Evolutionary conservation across 192 early-diverging fungal genomes (phyloP), one percentile per base, ranked within the genome.

Genomic region (Podila epicladia): DNA sequence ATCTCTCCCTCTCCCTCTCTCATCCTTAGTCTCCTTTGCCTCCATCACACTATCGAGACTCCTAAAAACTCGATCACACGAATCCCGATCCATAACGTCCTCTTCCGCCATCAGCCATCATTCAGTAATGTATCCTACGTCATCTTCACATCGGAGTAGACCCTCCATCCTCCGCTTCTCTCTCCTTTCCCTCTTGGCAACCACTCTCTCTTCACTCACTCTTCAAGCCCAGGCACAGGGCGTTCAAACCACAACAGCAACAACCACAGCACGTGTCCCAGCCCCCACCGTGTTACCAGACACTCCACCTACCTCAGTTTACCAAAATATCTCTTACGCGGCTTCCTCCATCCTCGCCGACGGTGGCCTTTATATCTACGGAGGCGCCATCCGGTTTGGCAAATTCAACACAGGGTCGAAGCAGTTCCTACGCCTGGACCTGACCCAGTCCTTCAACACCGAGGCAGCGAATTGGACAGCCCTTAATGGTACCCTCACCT

Each of bases 281-380:
- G 17, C 26, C 37, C 35, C 35, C 45, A n/a, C 28, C 31, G 5
- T 32, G 5, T 9, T 65, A 19, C 51, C 63, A 24, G 53, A 20
- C 15, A n/a, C 13, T 17, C 50, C 32, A 8, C 15, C 33, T 17
- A 32, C 69, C 4, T 29, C n/a, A 12, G 51, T 3, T 31, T 73
- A 65, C 49, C 35, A 64, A 20, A 65, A 37, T 26, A 17, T 80
- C 17, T 2, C 77, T 26, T 55, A 69, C 32, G 50, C 77, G 29
- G 77, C 62, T 22, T 69, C 77, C 1, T 65, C 77, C 9, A 69
- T 80, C 26, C 71, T 80, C 1, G 66, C 77, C 6, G 77, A 80
- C 26, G 77, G 71, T 8, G 19, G 7, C 1, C 50, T 80, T 48
- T 80, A 80, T 24, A 57, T 80, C 33, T 80, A 69, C 37, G 77